Base-by-base conservation (phyloP, 306 rosid genomes). In the Gynostemma pentaphyllum region DNA sequence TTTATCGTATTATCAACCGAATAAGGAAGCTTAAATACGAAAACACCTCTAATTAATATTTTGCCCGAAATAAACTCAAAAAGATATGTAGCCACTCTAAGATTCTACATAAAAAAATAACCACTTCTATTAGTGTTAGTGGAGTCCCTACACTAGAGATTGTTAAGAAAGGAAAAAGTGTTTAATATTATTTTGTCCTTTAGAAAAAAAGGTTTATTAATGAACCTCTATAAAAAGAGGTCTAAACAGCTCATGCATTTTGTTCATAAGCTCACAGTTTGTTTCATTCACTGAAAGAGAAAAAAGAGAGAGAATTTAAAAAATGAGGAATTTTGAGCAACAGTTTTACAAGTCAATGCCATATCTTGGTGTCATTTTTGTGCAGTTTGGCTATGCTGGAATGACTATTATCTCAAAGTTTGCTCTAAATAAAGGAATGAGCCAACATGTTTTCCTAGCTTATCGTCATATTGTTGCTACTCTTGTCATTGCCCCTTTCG, bases 311-410 rank as follows among this genome's bases (percentile, higher is more conserved):
- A 62, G 55, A 63, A 5, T 5, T 1, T 49, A 19, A 69, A 57
- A 68, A 19, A 47, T 62, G 78, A 69, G 45, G 23, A 41, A 65
- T 4, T 42, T 68, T 42, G 46, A 28, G 46, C 9, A 46, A 45
- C 13, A 54, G 44, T 40, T 81, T 10, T 50, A 24, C 23, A 0
- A 10, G 28, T 68, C 62, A 7, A 76, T 57, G 79, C 90, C 81
- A 9, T 77, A 34, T 63, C 2, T 76, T 39, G 82, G 67, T 44
- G 72, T 75, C 16, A 55, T 77, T 65, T 14, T 81, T 3, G 5
- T 84, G 39, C 90, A 84, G 28, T 68, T 84, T 68, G 87, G 76
- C 29, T 53, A 0, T 45, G 82, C 85, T 54, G 87, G 90, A 48
- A 34, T 81, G 81, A 2, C 70, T 42, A 68, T 74, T 47, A 66